These are phyloP conservation scores for Eimeria maxima DNA, from an alignment of 169 alveolate genomes.

Conservation along the genomic window DNA sequence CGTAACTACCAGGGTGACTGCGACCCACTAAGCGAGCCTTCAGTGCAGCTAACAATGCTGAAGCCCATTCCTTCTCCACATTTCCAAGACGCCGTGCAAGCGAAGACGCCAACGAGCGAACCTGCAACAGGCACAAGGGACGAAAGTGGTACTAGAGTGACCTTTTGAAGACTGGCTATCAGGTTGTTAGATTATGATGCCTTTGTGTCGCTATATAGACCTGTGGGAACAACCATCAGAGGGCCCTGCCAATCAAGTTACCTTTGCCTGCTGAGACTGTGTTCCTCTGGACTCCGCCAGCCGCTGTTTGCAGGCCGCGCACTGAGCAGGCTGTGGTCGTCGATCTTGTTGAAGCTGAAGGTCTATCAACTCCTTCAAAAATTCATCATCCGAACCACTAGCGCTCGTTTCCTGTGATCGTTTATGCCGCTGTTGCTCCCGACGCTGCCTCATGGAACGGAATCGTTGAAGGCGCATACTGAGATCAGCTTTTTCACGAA, in stretches of 20 bases:
- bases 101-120: conserved; percentile 72
- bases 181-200: not conserved
- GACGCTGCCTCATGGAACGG: conserved; percentile 47
- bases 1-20: not conserved
- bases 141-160: not conserved
- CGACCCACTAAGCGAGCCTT: conserved; percentile 68
- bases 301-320: conserved; percentile 62
- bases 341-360: conserved; percentile 71
- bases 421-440: conserved; percentile 40
- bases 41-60: conserved; percentile 68
- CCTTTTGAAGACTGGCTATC: not conserved
- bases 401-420: conserved; percentile 32
- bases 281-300: conserved; percentile 70
- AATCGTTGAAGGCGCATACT: conserved; percentile 34
- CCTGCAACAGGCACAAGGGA: not conserved
- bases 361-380: conserved; percentile 71
- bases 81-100: conserved; percentile 80
- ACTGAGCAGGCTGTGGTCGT: conserved; percentile 55
- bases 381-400: conserved; percentile 66
- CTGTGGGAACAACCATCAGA: not conserved
- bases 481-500: conserved; percentile 11
- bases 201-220: not conserved
- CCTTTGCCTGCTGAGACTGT: conserved; percentile 73
- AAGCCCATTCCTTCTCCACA: conserved; percentile 76
- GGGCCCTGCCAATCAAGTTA: not conserved